phyloP scores from a whole-genome alignment of 805 yeast species.

The Saccharomycopsis babjevae region DNA sequence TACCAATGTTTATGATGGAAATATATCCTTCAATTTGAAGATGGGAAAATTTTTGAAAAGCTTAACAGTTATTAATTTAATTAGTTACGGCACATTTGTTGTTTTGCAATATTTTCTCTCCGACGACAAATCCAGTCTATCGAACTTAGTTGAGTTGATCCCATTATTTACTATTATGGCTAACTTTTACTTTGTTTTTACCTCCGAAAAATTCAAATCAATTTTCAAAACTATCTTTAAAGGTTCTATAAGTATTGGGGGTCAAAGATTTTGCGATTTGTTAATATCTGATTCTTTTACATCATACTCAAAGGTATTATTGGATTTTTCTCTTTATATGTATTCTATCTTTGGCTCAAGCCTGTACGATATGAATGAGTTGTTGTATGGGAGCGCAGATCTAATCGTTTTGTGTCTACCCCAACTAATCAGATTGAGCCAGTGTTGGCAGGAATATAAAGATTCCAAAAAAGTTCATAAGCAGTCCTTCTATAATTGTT shows the following conservation, averaged over 20 bases:
- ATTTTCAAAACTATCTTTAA: slow-evolving; percentile 42
- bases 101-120: neutral
- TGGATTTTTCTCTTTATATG: slow-evolving; percentile 48
- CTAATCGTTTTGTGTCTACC: slow-evolving; percentile 42
- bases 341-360: slow-evolving; percentile 21
- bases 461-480: slow-evolving; percentile 34
- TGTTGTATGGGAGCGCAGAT: slow-evolving; percentile 22
- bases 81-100: slow-evolving; percentile 3
- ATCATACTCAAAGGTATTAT: slow-evolving; percentile 66
- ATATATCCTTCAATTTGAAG: neutral
- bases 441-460: slow-evolving; percentile 64
- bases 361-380: neutral
- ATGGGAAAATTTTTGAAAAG: slow-evolving; percentile 1
- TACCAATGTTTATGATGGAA: neutral
- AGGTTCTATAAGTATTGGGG: slow-evolving; percentile 50
- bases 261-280: slow-evolving; percentile 65
- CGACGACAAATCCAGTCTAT: neutral
- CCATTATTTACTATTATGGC: slow-evolving; percentile 7
- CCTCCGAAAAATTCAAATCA: slow-evolving; percentile 25
- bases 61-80: neutral
- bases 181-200: slow-evolving; percentile 5
- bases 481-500: slow-evolving; percentile 56
- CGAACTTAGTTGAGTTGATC: slow-evolving; percentile 3
- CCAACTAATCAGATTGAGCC: slow-evolving; percentile 63
- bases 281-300: slow-evolving; percentile 76